Conservation (phyloP, 495 filamentous ascomycete genomes). For the Paragyromitra xinjiangensis region DNA sequence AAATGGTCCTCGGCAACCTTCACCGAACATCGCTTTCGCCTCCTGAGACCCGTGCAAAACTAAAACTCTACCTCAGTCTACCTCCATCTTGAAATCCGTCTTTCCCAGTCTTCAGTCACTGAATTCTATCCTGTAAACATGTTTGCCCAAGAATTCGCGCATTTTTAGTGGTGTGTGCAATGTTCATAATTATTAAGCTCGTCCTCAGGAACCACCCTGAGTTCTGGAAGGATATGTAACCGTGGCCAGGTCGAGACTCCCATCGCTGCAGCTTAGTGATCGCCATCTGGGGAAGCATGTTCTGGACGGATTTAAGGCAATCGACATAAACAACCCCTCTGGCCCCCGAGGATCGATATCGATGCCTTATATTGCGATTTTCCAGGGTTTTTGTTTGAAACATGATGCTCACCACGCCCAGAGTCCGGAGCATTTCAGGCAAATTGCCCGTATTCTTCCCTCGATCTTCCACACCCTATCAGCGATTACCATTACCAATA, state of each 20-base stretch:
- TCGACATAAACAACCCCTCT: conserved; percentile 16
- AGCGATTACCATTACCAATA: conserved; percentile 16
- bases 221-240: conserved; percentile 51
- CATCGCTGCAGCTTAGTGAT: conserved; percentile 40
- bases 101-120: background rate
- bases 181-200: conserved; percentile 43
- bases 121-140: conserved; percentile 15
- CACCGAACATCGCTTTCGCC: conserved; percentile 24
- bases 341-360: conserved; percentile 23
- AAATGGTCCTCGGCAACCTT: conserved; percentile 30
- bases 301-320: conserved; percentile 22
- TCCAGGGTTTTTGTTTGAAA: conserved; percentile 7
- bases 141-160: conserved; percentile 17
- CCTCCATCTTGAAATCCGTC: background rate
- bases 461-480: conserved; percentile 22
- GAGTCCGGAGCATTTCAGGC: conserved; percentile 29
- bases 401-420: conserved; percentile 16
- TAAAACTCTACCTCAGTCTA: background rate
- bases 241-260: conserved; percentile 35
- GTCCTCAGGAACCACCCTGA: conserved; percentile 15
- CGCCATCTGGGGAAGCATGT: conserved; percentile 32
- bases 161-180: conserved; percentile 3
- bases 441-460: conserved; percentile 13
- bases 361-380: conserved; percentile 31
- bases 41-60: conserved; percentile 1